Base-by-base conservation (phyloP, 148 eudicot species). In the Rheum nobile region DNA sequence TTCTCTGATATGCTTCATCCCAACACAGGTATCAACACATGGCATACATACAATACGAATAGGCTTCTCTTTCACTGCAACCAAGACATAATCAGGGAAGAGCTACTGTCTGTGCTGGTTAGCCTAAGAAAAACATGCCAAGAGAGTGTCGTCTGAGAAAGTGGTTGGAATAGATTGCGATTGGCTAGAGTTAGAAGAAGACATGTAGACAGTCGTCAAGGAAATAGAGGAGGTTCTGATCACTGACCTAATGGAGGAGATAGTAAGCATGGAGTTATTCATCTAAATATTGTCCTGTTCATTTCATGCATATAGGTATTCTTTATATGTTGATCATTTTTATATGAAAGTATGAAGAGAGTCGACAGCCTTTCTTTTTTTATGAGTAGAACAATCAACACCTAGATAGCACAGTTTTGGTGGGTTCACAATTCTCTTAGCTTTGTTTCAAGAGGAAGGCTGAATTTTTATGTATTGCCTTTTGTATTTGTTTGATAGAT, bases 1-100 rank as follows among this genome's bases (percentile, higher is more conserved):
- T 78, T 94, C 72, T 52, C 68, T 77, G 83, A 85, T 65, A 86
- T 91, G 71, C 75, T 86, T 22, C 75, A 69, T 37, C 81, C 89
- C n/a, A n/a, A n/a, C n/a, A n/a, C n/a, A n/a, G n/a, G n/a, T n/a
- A n/a, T n/a, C 17, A 74, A 55, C 28, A 41, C 73, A 4, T 72
- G 77, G 71, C 74, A 9, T 68, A 87, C 73, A 72, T 75, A 85
- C n/a, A 47, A 80, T 72, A 81, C 76, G 16, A 85, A 81, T 74
- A 85, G 79, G 68, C 72, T 79, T 37, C 29, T 42, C 6, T 41
- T 73, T 28, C 79, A 57, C 21, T 19, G 55, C 68, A 79, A 74
- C 65, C 84, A 77, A 24, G 85, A 82, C 72, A 68, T 71, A 67
- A 75, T 87, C 28, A 88, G 82, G 85, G 88, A 90, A 32, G 89